Evolutionary conservation across 257 asterid genomes (phyloP), one percentile per base, ranked within the genome.

Genomic region (Perilla frutescens): DNA sequence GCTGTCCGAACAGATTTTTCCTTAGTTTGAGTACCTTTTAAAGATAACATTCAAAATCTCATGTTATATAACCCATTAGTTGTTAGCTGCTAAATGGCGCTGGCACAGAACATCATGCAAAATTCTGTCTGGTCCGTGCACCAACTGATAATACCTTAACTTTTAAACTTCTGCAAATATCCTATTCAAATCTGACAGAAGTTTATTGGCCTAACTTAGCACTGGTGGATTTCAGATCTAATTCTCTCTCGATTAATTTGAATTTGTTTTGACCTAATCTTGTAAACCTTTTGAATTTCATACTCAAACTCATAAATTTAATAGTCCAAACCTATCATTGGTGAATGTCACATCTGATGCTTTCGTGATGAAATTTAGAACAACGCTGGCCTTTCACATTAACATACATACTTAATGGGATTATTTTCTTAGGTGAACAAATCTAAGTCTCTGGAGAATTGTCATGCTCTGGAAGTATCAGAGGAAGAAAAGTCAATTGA

Each of bases 401-500:
- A 11, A 20, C 11, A 4, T 47, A 20, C 11, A 7, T 47, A 49
- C 44, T 63, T 49, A 29, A 56, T 70, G 65, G 31, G 72, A 72
- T 71, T 55, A 74, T 34, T 66, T 57, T 6, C 68, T 76, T 82
- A 90, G 99, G 97, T 88, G 51, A 87, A 71, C 77, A 90, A 86
- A 86, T 44, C 87, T 13, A 86, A 86, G 84, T 73, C 96, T 78
- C 81, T 91, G 0, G 81, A 84, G 68, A 20, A 20, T 20, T 20
- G 26, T 20, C 26, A 20, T 20, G 26, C 96, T 78, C 81, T 91
- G 37, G 37, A 34, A 34, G 37, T 34, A 34, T 34, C 4, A 2
- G 37, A 34, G 37, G 37, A 34, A 34, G 37, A 34, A 34, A 34
- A 34, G 4, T 2, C 37, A 34, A 34, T 34, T 34, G 37, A 34